Evolutionary conservation across 345 rosid genomes (phyloP).

Genomic region (Brassica incana): DNA sequence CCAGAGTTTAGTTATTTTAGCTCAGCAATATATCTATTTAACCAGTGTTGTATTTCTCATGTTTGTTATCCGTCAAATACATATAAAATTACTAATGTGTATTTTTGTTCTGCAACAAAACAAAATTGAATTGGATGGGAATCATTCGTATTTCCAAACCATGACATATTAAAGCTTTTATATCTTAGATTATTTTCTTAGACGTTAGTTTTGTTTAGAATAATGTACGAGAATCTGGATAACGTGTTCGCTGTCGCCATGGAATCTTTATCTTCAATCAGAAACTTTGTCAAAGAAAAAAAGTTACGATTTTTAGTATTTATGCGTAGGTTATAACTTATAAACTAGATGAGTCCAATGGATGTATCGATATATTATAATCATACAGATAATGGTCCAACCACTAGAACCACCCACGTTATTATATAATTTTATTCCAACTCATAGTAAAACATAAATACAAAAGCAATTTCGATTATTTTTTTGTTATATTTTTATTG

Average conservation of each 20-base stretch:
- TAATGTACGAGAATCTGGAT: constrained; percentile 23
- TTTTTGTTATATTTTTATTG: constrained; percentile 5
- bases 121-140: neutral
- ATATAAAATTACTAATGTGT: neutral
- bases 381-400: constrained; percentile 22
- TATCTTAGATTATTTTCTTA: neutral
- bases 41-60: neutral
- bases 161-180: neutral
- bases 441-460: constrained; percentile 1
- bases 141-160: neutral
- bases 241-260: constrained; percentile 28
- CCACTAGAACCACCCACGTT: constrained; percentile 32
- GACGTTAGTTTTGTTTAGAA: constrained; percentile 3
- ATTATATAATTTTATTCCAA: neutral
- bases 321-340: neutral
- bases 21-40: neutral
- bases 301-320: neutral
- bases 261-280: constrained; percentile 36
- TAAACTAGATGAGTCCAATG: neutral
- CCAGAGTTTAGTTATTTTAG: neutral
- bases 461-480: neutral
- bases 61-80: neutral
- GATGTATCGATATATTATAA: neutral
- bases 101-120: neutral
- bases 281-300: constrained; percentile 17